Evolutionary conservation across 768 basidiomycete species (phyloP), one percentile per base, ranked within the genome.

Genomic region (Dioszegia hungarica): DNA sequence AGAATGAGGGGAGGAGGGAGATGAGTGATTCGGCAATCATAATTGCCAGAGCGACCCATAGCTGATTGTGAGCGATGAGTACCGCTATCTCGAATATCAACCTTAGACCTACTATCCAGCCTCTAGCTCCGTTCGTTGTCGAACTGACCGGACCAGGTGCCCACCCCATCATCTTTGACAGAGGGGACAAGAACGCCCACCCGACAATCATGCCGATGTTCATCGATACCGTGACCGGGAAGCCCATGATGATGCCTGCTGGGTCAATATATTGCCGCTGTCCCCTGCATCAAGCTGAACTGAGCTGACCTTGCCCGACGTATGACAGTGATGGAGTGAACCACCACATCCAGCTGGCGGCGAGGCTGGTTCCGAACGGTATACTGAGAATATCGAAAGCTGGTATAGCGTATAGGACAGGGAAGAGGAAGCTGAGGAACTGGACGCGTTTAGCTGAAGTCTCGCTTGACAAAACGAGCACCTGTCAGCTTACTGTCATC

Each of bases 161-260:
- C 94, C 94, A 98, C 11, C 89, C 90, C 0, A 79, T 75, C 43
- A 81, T 66, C 68, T 90, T 92, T 5, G 91, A 82, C 6, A 97
- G 70, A 5, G 94, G 94, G 0, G 90, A 90, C n/a, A 98, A 79
- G 20, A 97, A 77, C 3, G 84, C 93, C 94, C 94, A 98, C 9
- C 94, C 94, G 10, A 88, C 85, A n/a, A 97, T 62, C 94, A 95
- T 97, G 27, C 94, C 92, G 56, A 91, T 75, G 63, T 86, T 93
- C 93, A 98, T 97, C 72, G 88, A 89, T 33, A 93, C 67, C 0
- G 93, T 93, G 0, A 90, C 94, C 0, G 91, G 88, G 67, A 93
- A 90, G 3, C 93, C 94, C 94, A 98, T 98, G 66, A 97, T 97
- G 59, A 97, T 91, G 5, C 91, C 92, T 82, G 94, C 90, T 36